A percentile compares a stretch with the other conserved stretches of the same genome.
These are phyloP conservation scores for Candida nanaspora DNA, from an alignment of 805 yeast genomes.

Conservation along the genomic window DNA sequence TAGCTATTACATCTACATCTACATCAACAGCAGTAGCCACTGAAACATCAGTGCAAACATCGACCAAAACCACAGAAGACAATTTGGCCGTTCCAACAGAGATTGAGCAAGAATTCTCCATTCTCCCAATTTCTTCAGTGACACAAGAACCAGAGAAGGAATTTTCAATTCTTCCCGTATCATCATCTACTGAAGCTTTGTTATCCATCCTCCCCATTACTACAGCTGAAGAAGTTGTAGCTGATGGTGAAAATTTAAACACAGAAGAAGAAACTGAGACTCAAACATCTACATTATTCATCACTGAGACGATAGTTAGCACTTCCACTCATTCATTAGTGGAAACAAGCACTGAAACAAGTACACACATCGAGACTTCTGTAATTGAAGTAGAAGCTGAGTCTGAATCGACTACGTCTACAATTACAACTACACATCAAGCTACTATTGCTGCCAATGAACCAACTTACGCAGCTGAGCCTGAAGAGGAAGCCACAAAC, in stretches of 20 bases:
- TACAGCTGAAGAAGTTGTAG: neutral
- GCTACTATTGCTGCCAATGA: too few species aligned
- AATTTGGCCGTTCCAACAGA: too few species aligned
- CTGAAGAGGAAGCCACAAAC: neutral
- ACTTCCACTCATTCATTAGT: neutral
- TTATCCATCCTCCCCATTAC: too few species aligned
- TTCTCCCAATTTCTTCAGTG: too few species aligned
- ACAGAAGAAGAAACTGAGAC: slow-evolving; percentile 1
- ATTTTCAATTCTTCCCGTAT: too few species aligned
- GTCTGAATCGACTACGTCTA: neutral
- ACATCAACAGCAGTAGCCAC: neutral
- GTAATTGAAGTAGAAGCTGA: neutral
- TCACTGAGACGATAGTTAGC: neutral
- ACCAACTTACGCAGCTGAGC: neutral
- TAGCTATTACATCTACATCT: neutral
- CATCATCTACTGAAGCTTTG: too few species aligned
- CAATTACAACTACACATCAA: too few species aligned
- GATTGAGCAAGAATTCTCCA: too few species aligned
- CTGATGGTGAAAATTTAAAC: neutral
- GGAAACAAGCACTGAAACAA: neutral
- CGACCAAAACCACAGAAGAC: too few species aligned
- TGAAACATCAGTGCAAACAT: neutral
- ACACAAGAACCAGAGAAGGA: too few species aligned
- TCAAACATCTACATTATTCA: neutral
- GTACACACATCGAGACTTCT: too few species aligned